phyloP scores from a whole-genome alignment of 2,329 filamentous ascomycete species.

The Hymenoscyphus repandus region DNA sequence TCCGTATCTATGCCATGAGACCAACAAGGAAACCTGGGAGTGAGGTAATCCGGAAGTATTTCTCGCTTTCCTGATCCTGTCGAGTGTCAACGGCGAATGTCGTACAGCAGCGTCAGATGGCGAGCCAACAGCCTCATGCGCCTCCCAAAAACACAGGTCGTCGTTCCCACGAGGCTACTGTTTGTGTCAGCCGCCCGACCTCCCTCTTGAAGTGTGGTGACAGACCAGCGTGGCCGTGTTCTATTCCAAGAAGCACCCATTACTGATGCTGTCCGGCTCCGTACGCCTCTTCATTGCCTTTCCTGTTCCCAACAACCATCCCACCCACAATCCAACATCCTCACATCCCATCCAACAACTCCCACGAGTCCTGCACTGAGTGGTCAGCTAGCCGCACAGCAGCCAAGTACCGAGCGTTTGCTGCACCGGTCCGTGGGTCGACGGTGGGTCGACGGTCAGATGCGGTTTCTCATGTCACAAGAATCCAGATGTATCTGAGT shows the following conservation, averaged over 20 bases:
- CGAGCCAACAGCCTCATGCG: slow-evolving; percentile 20
- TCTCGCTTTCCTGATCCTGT: neutral
- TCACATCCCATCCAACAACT: slow-evolving; percentile 4
- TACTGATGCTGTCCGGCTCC: too few species aligned
- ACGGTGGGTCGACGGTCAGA: too few species aligned
- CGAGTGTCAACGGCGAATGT: slow-evolving; percentile 16
- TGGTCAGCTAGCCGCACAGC: neutral
- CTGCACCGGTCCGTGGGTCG: slow-evolving; percentile 28
- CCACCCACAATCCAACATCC: too few species aligned
- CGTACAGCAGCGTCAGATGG: slow-evolving; percentile 26
- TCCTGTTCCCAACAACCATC: too few species aligned
- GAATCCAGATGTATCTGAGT: neutral
- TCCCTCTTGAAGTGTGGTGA: too few species aligned
- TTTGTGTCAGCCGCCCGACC: slow-evolving; percentile 13
- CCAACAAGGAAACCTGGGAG: neutral
- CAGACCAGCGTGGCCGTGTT: too few species aligned
- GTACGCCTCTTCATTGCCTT: too few species aligned
- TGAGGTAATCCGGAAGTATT: neutral
- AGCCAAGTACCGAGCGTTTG: slow-evolving; percentile 25
- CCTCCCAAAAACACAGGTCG: slow-evolving; percentile 12
- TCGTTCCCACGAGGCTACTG: slow-evolving; percentile 13
- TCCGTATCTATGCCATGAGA: neutral
- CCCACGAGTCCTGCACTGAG: slow-evolving; percentile 1
- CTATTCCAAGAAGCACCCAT: too few species aligned
- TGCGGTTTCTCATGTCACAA: slow-evolving; percentile 8